These are phyloP conservation scores for Paecilomyces formosus DNA, from an alignment of 2,329 filamentous ascomycete species.

Conservation along the genomic window DNA sequence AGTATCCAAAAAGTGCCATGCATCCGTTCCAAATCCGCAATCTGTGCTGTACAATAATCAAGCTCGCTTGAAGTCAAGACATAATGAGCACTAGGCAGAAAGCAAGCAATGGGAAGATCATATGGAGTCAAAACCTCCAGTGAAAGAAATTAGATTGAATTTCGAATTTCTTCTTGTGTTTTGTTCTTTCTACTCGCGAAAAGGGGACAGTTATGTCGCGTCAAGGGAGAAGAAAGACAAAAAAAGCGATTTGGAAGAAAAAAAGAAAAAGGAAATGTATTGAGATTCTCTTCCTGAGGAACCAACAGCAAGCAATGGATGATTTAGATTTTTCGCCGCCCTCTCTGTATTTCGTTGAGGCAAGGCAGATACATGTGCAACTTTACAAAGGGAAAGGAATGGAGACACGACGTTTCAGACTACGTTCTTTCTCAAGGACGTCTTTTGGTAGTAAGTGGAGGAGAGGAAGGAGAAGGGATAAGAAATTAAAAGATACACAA, in stretches of 20 bases:
- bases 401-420: not conserved
- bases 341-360: not conserved
- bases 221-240: not conserved
- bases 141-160: not conserved
- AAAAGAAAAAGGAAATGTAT: not conserved
- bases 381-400: not conserved
- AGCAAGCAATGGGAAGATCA: constrained; percentile 2
- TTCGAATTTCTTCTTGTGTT: not conserved
- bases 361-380: not conserved
- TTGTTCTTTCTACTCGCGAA: not conserved
- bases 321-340: not conserved
- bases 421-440: not conserved
- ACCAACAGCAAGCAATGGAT: not conserved
- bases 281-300: not conserved
- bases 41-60: too few relatives aligned
- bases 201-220: not conserved
- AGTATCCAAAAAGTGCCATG: too few relatives aligned
- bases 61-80: not conserved
- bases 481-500: not conserved
- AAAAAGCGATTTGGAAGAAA: not conserved
- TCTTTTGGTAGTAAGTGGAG: not conserved
- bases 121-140: constrained; percentile 5
- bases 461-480: constrained; percentile 3
- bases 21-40: too few relatives aligned
- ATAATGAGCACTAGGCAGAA: not conserved